Evolutionary conservation across 1,284 basidiomycete genomes (phyloP).

Genomic region (Neotropicomus parvogracilis): DNA sequence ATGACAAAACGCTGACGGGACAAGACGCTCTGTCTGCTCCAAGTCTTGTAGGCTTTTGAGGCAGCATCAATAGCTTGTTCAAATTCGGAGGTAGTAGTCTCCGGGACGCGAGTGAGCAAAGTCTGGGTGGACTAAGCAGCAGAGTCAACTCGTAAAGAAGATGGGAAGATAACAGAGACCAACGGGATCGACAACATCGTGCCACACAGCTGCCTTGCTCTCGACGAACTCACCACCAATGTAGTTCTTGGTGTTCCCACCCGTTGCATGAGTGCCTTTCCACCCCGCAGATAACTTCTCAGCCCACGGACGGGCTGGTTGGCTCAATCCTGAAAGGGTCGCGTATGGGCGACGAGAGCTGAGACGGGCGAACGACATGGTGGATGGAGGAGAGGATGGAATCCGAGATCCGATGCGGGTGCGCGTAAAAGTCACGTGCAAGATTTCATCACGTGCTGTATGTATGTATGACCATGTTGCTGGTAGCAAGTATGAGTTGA

Average conservation of each 20-base stretch:
- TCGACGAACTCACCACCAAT: slow-evolving; percentile 86
- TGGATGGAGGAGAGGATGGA: slow-evolving; percentile 9
- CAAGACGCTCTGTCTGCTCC: slow-evolving; percentile 85
- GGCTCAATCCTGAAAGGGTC: slow-evolving; percentile 49
- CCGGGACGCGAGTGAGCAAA: slow-evolving; percentile 83
- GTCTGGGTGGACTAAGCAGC: slow-evolving; percentile 77
- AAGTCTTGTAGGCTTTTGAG: slow-evolving; percentile 84
- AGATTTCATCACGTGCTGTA: slow-evolving; percentile 8
- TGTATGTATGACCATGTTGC: too few relatives aligned
- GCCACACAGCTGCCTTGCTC: slow-evolving; percentile 74
- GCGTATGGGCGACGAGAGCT: slow-evolving; percentile 39
- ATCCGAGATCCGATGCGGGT: slow-evolving; percentile 7
- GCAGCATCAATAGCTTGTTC: slow-evolving; percentile 83
- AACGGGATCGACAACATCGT: slow-evolving; percentile 87
- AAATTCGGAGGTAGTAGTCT: slow-evolving; percentile 84
- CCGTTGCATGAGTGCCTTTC: slow-evolving; percentile 82
- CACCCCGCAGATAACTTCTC: slow-evolving; percentile 69
- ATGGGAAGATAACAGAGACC: slow-evolving; percentile 21
- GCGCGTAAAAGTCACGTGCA: slow-evolving; percentile 10
- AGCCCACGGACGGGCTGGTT: slow-evolving; percentile 54
- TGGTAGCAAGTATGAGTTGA: background rate
- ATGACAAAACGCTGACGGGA: slow-evolving; percentile 87
- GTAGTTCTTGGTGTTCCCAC: slow-evolving; percentile 85
- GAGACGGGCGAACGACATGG: slow-evolving; percentile 38
- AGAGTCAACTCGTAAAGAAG: background rate